Conservation (phyloP, 2,329 filamentous ascomycete species). For the Chalaropsis thielavioides region DNA sequence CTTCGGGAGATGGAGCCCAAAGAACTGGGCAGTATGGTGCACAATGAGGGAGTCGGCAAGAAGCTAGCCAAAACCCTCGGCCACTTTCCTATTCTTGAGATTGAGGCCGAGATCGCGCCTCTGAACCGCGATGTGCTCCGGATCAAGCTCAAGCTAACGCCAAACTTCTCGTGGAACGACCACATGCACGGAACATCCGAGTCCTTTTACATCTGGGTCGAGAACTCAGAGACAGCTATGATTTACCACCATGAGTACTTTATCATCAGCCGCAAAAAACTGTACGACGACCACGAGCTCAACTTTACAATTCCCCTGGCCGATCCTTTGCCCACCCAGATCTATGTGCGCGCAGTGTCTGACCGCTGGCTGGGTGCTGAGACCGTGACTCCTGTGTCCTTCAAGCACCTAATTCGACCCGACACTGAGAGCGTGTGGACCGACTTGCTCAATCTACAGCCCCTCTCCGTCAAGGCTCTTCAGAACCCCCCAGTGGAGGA, state of each 20-base stretch:
- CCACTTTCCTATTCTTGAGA: slow-evolving; percentile 80
- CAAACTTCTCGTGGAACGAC: slow-evolving; percentile 92
- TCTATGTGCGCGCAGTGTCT: slow-evolving; percentile 87
- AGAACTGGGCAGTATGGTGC: slow-evolving; percentile 81
- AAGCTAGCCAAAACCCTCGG: slow-evolving; percentile 68
- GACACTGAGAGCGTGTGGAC: slow-evolving; percentile 98
- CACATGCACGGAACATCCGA: slow-evolving; percentile 86
- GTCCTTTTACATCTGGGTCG: slow-evolving; percentile 97
- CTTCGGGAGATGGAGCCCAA: slow-evolving; percentile 85
- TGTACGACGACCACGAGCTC: slow-evolving; percentile 91
- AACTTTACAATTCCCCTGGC: slow-evolving; percentile 94
- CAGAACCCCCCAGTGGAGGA: slow-evolving; percentile 80
- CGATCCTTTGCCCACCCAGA: slow-evolving; percentile 85
- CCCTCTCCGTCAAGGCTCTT: slow-evolving; percentile 69
- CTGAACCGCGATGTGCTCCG: slow-evolving; percentile 86
- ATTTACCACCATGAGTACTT: slow-evolving; percentile 98
- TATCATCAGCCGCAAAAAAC: slow-evolving; percentile 75
- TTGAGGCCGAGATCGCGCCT: slow-evolving; percentile 90
- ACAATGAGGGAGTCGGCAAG: slow-evolving; percentile 76
- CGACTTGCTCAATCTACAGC: slow-evolving; percentile 80
- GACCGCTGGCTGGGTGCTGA: slow-evolving; percentile 95
- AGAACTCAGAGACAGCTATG: slow-evolving; percentile 92
- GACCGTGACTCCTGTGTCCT: slow-evolving; percentile 87
- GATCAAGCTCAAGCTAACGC: slow-evolving; percentile 73
- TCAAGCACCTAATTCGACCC: slow-evolving; percentile 91